Evolutionary conservation across 78 protist genomes (phyloP), one percentile per base, ranked within the genome.

Genomic region (Dictyostelium intermedium): DNA sequence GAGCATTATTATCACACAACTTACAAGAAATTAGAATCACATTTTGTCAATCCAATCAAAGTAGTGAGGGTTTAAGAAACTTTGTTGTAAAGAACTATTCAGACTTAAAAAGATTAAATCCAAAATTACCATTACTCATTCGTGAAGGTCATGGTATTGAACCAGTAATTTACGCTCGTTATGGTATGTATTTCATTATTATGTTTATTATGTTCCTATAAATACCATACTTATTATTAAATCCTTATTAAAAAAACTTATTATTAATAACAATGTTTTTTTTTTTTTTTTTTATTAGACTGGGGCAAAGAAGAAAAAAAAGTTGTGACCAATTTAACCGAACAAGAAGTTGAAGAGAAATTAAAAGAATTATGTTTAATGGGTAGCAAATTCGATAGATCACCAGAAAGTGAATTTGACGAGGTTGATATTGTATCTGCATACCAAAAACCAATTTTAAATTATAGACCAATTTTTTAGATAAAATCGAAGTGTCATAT

Each of bases 1-100:
- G 94, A 80, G 94, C 94, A 37, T 74, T 89, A n/a, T 80, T 89
- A 80, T 89, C 94, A 80, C 94, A 89, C 39, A 89, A 89, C n/a
- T 81, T 89, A 34, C 86, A 80, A 89, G 94, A 89, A 66, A 80
- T 89, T 32, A 89, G 94, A 89, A 89, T 89, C 37, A 47, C 45
- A 8, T 89, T 89, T n/a, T 89, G 94, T 20, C 85, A 78, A 47
- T 35, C 85, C 5, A 45, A 74, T 18, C 81, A 60, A 80, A 89
- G 94, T 76, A 80, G 87, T 80, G 94, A 89, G 70, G 94, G 94
- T 50, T 41, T 89, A 35, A 89, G 94, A 89, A 89, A 89, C 35
- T 89, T 89, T 83, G 84, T 89, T 70, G 84, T 83, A 20, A 89
- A 89, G 27, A 89, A 89, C n/a, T 89, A 89, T 50, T 43, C 94